phyloP scores from a whole-genome alignment of 1,284 basidiomycete species.

The Cryptococcus amylolentus region DNA sequence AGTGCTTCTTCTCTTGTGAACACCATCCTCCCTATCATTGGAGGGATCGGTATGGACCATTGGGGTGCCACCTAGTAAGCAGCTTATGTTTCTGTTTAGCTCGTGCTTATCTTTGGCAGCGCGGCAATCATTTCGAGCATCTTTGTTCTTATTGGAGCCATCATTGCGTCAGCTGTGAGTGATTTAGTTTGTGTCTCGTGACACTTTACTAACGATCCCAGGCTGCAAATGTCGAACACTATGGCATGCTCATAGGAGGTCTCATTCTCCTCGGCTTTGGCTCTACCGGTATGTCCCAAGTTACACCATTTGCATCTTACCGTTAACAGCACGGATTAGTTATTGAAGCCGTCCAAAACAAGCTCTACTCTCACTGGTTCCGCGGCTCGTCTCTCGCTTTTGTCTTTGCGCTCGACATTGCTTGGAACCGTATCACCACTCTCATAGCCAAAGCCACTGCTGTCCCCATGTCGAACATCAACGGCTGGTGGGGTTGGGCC shows the following conservation, averaged over 20 bases:
- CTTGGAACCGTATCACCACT: constrained; percentile 33
- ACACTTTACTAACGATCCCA: constrained; percentile 4
- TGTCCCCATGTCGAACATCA: constrained; percentile 44
- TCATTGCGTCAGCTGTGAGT: constrained; percentile 35
- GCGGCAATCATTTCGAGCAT: constrained; percentile 36
- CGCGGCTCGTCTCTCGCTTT: constrained; percentile 29
- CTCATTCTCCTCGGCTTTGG: constrained; percentile 39
- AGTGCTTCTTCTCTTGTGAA: constrained; percentile 49
- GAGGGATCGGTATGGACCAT: constrained; percentile 51
- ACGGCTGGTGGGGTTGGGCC: constrained; percentile 47
- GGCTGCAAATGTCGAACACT: constrained; percentile 27
- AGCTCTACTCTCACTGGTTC: constrained; percentile 46
- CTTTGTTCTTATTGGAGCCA: constrained; percentile 40
- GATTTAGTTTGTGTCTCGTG: not conserved
- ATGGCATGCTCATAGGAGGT: constrained; percentile 32
- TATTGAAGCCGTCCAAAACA: constrained; percentile 37
- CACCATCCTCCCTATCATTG: constrained; percentile 50
- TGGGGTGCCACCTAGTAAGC: constrained; percentile 41
- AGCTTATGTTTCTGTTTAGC: not conserved
- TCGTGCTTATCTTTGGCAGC: constrained; percentile 1
- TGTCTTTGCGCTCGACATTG: constrained; percentile 36
- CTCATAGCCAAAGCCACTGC: constrained; percentile 37
- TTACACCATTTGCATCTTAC: not conserved
- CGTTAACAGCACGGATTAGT: constrained; percentile 9
- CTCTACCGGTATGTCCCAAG: constrained; percentile 16